Base-by-base conservation (phyloP, 148 eudicot genomes). In the Nepenthes mirabilis region DNA sequence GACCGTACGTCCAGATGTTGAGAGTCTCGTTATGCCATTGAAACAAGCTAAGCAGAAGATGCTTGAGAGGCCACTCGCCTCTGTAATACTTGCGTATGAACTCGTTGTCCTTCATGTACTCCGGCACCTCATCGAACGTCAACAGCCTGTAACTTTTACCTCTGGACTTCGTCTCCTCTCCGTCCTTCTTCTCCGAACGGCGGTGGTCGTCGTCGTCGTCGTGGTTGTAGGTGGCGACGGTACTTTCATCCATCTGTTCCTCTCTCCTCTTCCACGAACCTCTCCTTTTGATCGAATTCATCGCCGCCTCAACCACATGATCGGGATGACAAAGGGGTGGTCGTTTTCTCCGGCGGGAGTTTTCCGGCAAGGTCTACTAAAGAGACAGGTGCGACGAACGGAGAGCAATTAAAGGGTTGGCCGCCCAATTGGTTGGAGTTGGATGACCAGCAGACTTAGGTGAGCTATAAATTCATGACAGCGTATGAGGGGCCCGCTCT, bases 1-100 rank as follows among this genome's bases (percentile, higher is more conserved):
- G 23, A 40, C 6, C 45, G 45, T 78, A 94, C 99, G 95, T 86
- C 99, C 97, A 94, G 7, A 85, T 74, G 64, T 94, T 94, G 65
- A 94, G 83, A n/a, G 99, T 89, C 74, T 94, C 99, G 57, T 89
- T 94, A 60, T 94, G 99, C 97, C 89, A 94, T 14, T 73, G 82
- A 68, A 94, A 89, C 55, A 94, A 59, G 80, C 97, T 94, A 56
- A 82, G 78, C 50, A 84, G 47, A 33, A 87, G 91, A 53, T 79
- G 70, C 55, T 78, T 86, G 3, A 84, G 58, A 69, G 99, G 72
- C 99, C 99, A 94, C 50, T 94, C 70, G n/a, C 80, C 78, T 70
- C 99, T 75, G 47, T 94, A 94, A 65, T 89, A 83, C 59, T 89
- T 77, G 52, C 65, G 58, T 8, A 94, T 86, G 37, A 52, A 94